Evolutionary conservation across 2,329 filamentous ascomycete genomes (phyloP), one percentile per base, ranked within the genome.

Genomic region (Ascochyta pisi): DNA sequence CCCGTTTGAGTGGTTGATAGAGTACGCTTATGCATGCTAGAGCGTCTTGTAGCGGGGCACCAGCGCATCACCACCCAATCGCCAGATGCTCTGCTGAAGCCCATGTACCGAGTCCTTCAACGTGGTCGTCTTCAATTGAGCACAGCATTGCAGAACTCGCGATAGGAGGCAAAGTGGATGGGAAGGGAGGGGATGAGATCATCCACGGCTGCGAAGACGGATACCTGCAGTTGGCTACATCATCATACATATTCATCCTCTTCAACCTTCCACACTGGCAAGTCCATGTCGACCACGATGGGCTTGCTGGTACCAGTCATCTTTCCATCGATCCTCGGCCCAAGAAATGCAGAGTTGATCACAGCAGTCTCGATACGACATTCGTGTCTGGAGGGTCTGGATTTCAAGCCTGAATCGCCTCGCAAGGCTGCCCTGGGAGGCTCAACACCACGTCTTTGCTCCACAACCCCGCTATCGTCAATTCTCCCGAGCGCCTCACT

Each of bases 221-320:
- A 43, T 47, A 48, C 60, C 44, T 63, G 65, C 61, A 56, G 40
- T 43, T 19, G 42, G 39, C 59, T 59, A 64, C 50, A 59, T 65
- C 57, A 63, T 58, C 49, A 39, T 51, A 56, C 46, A 37, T 48
- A 15, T 22, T 15, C 46, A 37, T 40, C 24, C 4, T 22, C 38
- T 13, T 50, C 38, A 3, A 42, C 55, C 50, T 58, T 70, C 79
- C 82, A 84, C 19, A 87, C 78, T 0, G 88, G 88, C 58, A 95
- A 77, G 62, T 92, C 86, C 27, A 96, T 69, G 70, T 96, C 91
- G 12, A 96, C 86, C n/a, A 96, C 88, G 63, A 96, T 89, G 19
- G 91, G 88, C 70, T 92, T 90, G 74, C 93, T 87, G 75, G 90
- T 86, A 58, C 76, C 81, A 72, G 87, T 90, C 15, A 85, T 85